Evolutionary conservation across 176 grass and related monocot species (phyloP).

Genomic region (Zoysia japonica): DNA sequence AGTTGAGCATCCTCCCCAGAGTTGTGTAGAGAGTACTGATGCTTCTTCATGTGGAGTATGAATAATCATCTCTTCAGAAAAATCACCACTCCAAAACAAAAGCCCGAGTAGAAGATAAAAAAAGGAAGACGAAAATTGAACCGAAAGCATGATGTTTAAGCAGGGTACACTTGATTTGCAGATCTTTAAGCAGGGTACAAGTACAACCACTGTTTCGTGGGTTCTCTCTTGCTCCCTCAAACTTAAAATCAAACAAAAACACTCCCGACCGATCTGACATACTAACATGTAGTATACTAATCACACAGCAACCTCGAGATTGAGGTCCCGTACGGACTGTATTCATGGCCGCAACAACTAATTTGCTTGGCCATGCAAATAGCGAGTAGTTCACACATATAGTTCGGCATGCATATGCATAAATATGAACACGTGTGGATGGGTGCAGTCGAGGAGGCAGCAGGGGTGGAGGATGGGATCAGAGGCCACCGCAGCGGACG

Average conservation of each 20-base stretch:
- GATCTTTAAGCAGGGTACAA: conserved; percentile 2
- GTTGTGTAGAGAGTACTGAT: background rate
- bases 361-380: conserved; percentile 23
- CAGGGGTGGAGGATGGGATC: background rate
- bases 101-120: too few species aligned
- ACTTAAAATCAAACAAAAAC: conserved; percentile 21
- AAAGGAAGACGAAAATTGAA: too few species aligned
- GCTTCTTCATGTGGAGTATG: background rate
- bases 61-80: conserved; percentile 22
- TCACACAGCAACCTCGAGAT: too few species aligned
- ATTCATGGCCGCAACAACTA: conserved; percentile 28
- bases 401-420: too few species aligned
- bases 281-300: background rate
- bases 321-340: background rate
- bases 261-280: background rate
- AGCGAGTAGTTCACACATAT: background rate
- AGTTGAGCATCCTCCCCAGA: background rate
- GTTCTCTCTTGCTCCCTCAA: background rate
- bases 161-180: conserved; percentile 17
- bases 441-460: background rate
- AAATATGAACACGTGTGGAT: background rate
- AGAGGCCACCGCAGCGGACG: conserved; percentile 67
- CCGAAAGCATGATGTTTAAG: background rate
- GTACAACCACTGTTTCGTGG: background rate
- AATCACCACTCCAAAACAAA: background rate